Base-by-base conservation (phyloP, 2,329 filamentous ascomycete species). In the Apiospora aurea region DNA sequence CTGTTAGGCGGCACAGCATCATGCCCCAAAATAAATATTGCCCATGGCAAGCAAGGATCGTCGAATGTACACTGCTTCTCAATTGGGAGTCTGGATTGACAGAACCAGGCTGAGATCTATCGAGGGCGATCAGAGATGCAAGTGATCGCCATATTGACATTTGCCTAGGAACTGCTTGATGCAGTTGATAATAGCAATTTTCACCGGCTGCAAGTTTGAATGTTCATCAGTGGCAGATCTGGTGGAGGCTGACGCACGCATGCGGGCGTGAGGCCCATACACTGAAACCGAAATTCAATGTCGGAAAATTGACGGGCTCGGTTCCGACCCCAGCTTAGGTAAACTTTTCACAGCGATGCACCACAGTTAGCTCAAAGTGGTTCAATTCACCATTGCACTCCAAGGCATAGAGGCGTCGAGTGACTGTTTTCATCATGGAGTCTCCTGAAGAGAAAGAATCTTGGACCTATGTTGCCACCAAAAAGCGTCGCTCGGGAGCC, bases 361-460 rank as follows among this genome's bases (percentile, higher is more conserved):
- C 29, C n/a, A 64, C 11, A 24, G 34, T 26, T 21, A 21, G 41
- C 18, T 41, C 57, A 64, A 38, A n/a, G 14, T 38, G 53, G 16
- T 61, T 21, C 7, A 8, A 7, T 38, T 61, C 29, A 38, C 16
- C 18, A 34, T 10, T 7, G 1, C 11, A n/a, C 5, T 14, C n/a
- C 34, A 64, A 64, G 57, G 57, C 29, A 21, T n/a, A 64, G 57
- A n/a, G 18, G 21, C 13, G 10, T 14, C 18, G 24, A n/a, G 18
- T 64, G 57, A 34, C 16, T 5, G 10, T n/a, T 14, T 24, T 24
- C 18, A 7, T n/a, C 18, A 64, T 64, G 57, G 67, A 49, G 10
- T 49, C 67, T 18, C 13, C 67, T 24, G 24, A 69, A 38, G 67
- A 49, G 26, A 69, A 69, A 26, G 67, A 69, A 16, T 46, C 68